A percentile compares a stretch with the other conserved stretches of the same genome.
Conservation (phyloP, 2,329 filamentous ascomycete genomes). For the Diaporthe humulicola region DNA sequence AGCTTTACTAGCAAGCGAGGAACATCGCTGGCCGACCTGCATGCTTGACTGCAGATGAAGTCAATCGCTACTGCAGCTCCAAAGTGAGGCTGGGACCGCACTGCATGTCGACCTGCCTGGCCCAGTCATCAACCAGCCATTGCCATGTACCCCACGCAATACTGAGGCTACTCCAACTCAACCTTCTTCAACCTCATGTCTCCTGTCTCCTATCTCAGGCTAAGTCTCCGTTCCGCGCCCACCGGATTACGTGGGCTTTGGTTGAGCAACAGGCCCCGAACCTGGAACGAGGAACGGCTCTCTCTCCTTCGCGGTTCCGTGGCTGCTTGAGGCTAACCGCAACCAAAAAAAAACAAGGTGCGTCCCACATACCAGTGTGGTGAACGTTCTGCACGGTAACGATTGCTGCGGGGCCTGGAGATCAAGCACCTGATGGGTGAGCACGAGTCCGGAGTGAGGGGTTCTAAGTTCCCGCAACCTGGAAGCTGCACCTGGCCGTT, state of each 20-base stretch:
- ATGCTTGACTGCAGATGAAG: slow-evolving; percentile 34
- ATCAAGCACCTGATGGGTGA: slow-evolving; percentile 26
- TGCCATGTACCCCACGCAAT: slow-evolving; percentile 32
- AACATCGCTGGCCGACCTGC: slow-evolving; percentile 37
- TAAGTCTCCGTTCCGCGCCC: not conserved
- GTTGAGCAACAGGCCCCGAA: not conserved
- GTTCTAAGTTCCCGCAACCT: slow-evolving; percentile 30
- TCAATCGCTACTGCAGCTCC: slow-evolving; percentile 40
- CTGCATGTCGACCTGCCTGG: slow-evolving; percentile 35
- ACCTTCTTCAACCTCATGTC: slow-evolving; percentile 26
- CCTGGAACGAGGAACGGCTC: not conserved
- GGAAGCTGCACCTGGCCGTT: slow-evolving; percentile 33
- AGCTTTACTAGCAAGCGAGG: slow-evolving; percentile 9
- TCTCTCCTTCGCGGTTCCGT: not conserved
- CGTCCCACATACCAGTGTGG: slow-evolving; percentile 18
- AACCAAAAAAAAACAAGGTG: not conserved
- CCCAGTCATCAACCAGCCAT: slow-evolving; percentile 35
- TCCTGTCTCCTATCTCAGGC: not conserved
- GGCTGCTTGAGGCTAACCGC: not conserved
- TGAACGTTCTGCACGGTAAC: slow-evolving; percentile 13
- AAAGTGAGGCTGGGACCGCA: slow-evolving; percentile 43
- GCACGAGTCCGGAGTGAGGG: slow-evolving; percentile 28
- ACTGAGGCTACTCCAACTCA: slow-evolving; percentile 22
- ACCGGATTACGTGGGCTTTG: not conserved
- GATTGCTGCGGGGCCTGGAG: slow-evolving; percentile 25